These are phyloP conservation scores for Mycotypha africana DNA, from an alignment of 371 early-diverging fungal genomes.

Conservation along the genomic window DNA sequence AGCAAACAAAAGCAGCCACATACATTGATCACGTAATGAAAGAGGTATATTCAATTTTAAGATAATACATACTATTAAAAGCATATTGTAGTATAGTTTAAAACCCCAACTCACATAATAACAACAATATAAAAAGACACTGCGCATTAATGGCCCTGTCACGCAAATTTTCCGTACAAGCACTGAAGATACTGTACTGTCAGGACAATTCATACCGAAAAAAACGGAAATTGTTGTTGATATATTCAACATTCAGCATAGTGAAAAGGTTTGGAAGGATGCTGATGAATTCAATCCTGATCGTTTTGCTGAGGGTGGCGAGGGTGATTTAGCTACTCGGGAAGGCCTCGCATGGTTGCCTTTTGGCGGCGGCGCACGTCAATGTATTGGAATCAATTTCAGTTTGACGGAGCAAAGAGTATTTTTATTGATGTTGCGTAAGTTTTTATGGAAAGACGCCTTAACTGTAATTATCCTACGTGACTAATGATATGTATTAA, in stretches of 20 bases:
- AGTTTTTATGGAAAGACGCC: not conserved
- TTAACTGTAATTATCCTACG: not conserved
- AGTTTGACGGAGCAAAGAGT: slow-evolving; percentile 23
- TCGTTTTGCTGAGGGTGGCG: slow-evolving; percentile 1
- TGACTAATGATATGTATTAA: not conserved
- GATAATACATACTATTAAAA: not conserved
- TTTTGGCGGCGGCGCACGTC: slow-evolving; percentile 20
- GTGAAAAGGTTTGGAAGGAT: slow-evolving; percentile 12
- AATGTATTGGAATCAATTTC: slow-evolving; percentile 26
- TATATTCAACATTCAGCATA: slow-evolving; percentile 14
- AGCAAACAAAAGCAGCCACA: slow-evolving; percentile 16
- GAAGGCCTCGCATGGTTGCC: slow-evolving; percentile 12
- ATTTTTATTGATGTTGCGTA: slow-evolving; percentile 19
- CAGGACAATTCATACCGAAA: slow-evolving; percentile 30
- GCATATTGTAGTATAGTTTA: too few relatives aligned
- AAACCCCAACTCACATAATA: too few relatives aligned
- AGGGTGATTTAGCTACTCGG: not conserved
- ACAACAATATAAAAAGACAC: slow-evolving; percentile 22
- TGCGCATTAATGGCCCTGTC: slow-evolving; percentile 32
- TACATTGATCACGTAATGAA: slow-evolving; percentile 20
- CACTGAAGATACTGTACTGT: slow-evolving; percentile 27
- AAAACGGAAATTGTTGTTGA: slow-evolving; percentile 32
- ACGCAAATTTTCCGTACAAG: slow-evolving; percentile 12
- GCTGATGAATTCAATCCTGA: slow-evolving; percentile 18
- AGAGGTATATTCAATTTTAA: slow-evolving; percentile 8